A percentile compares a stretch with the other conserved stretches of the same genome.
Conservation (phyloP, 345 rosid genomes). For the Euclidium syriacum region DNA sequence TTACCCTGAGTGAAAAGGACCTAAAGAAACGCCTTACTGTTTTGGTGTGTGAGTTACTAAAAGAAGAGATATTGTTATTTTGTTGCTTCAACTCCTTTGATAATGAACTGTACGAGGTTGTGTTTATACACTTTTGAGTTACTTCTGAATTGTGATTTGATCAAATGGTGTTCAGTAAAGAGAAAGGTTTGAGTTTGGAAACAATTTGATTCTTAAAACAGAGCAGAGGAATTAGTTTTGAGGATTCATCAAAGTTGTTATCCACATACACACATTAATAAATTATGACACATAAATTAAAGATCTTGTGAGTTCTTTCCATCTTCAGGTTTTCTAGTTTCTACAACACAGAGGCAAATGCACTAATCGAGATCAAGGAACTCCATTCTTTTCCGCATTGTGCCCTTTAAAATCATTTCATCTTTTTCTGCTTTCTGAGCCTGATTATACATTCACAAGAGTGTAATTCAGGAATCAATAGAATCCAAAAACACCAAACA, state of each 20-base stretch:
- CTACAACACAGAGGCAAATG: not conserved
- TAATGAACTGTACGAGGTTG: not conserved
- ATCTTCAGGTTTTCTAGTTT: conserved; percentile 2
- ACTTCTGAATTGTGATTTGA: not conserved
- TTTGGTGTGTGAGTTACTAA: not conserved
- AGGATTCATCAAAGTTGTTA: conserved; percentile 5
- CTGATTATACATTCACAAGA: conserved; percentile 29
- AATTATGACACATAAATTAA: not conserved
- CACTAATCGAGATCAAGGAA: conserved; percentile 56
- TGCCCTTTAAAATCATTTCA: conserved; percentile 48
- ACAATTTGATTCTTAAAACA: not conserved
- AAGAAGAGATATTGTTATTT: not conserved
- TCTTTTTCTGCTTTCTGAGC: conserved; percentile 67
- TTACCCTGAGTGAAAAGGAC: conserved; percentile 31
- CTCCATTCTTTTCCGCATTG: conserved; percentile 65
- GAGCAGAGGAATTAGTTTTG: not conserved
- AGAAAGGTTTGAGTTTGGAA: not conserved
- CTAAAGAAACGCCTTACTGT: not conserved
- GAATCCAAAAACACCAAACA: not conserved
- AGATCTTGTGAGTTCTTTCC: not conserved
- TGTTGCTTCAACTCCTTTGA: not conserved
- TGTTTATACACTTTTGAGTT: not conserved
- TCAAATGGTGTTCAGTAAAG: not conserved
- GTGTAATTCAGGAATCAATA: not conserved
- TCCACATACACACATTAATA: conserved; percentile 1